Conservation (phyloP, 257 asterid species). For the Coffea canephora region DNA sequence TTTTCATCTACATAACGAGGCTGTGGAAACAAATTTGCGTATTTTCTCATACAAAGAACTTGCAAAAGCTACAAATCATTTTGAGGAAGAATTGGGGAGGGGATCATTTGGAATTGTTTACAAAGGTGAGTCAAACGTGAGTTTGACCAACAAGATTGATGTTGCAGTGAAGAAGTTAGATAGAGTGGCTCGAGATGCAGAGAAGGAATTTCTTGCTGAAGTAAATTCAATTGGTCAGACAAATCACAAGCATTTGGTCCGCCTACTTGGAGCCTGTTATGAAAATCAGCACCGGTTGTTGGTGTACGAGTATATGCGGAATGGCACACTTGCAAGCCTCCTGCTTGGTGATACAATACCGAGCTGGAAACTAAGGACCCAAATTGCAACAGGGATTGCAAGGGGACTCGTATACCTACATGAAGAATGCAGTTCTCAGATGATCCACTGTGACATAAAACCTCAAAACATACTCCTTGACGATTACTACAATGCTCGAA, state of each 20-base stretch:
- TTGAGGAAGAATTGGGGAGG: background rate
- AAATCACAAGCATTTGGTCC: constrained; percentile 42
- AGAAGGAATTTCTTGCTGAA: constrained; percentile 37
- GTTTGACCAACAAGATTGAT: background rate
- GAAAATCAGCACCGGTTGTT: constrained; percentile 27
- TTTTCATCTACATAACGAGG: background rate
- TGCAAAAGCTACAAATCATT: constrained; percentile 7
- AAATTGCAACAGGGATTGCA: constrained; percentile 31
- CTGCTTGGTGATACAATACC: constrained; percentile 28
- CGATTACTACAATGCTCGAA: constrained; percentile 24
- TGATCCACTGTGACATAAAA: constrained; percentile 40
- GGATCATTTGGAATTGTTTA: background rate
- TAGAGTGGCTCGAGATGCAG: constrained; percentile 17
- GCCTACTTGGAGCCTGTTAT: constrained; percentile 29
- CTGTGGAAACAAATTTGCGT: background rate
- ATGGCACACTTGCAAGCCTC: constrained; percentile 31
- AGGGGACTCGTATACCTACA: constrained; percentile 39
- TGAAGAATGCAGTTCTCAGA: constrained; percentile 36
- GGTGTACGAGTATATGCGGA: constrained; percentile 39
- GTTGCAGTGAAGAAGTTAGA: constrained; percentile 38
- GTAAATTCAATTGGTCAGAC: constrained; percentile 39
- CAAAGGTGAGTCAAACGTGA: background rate
- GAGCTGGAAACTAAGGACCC: constrained; percentile 27
- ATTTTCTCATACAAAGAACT: constrained; percentile 10
- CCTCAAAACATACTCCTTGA: constrained; percentile 49